These are phyloP conservation scores for Cytospora piceae DNA, from an alignment of 2,329 filamentous ascomycete species.

Conservation along the genomic window DNA sequence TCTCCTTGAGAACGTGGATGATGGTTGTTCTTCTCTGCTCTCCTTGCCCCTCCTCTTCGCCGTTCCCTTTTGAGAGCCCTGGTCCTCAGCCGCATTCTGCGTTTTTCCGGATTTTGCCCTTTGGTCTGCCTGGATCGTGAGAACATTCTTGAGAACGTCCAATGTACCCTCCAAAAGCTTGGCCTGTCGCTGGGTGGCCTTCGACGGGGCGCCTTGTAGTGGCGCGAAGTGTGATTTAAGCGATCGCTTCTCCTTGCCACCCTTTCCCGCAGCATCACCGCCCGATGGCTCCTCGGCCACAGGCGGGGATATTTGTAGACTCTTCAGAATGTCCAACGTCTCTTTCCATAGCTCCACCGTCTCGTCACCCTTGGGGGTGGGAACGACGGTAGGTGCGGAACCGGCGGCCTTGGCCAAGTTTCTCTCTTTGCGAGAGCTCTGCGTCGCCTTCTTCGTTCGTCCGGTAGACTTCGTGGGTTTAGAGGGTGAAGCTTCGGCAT, in stretches of 20 bases:
- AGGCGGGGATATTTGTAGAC: slow-evolving; percentile 31
- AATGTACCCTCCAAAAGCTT: slow-evolving; percentile 44
- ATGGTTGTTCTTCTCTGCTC: not conserved
- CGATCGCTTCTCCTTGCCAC: slow-evolving; percentile 17
- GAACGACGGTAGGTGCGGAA: not conserved
- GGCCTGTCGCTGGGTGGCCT: slow-evolving; percentile 35
- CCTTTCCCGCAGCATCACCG: not conserved
- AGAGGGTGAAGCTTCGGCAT: not conserved
- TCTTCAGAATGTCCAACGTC: slow-evolving; percentile 36
- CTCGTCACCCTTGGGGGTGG: not conserved
- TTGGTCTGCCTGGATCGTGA: slow-evolving; percentile 36
- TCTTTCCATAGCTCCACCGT: slow-evolving; percentile 35
- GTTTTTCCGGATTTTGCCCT: slow-evolving; percentile 21
- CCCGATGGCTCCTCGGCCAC: slow-evolving; percentile 1
- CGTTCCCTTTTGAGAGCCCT: not conserved
- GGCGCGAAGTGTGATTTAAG: slow-evolving; percentile 25
- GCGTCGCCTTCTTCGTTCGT: slow-evolving; percentile 3
- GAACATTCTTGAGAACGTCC: slow-evolving; percentile 43
- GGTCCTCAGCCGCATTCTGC: slow-evolving; percentile 1
- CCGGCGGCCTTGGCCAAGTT: not conserved
- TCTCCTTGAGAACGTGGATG: not conserved
- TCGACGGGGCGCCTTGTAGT: slow-evolving; percentile 9
- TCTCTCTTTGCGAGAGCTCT: slow-evolving; percentile 1
- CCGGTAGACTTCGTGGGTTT: slow-evolving; percentile 8
- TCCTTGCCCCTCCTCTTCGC: slow-evolving; percentile 20